phyloP scores from a whole-genome alignment of 2,329 filamentous ascomycete genomes.

The Fusarium sp. region DNA sequence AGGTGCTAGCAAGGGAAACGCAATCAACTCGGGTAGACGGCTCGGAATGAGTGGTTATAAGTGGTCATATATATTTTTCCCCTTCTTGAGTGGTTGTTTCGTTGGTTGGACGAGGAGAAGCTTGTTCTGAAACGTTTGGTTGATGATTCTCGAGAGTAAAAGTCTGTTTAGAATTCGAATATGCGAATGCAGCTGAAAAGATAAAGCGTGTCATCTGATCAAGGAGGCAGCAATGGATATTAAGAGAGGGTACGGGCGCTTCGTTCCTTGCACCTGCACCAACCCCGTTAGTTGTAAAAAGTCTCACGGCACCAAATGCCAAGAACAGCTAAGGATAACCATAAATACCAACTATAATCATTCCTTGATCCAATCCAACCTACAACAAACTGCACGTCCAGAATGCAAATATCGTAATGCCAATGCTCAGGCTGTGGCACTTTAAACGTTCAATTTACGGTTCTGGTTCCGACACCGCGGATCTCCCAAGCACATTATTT shows the following conservation, averaged over 20 bases:
- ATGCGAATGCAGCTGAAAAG: neutral
- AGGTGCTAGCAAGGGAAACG: conserved; percentile 2
- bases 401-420: conserved; percentile 25
- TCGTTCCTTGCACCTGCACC: neutral
- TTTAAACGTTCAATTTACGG: neutral
- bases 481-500: conserved; percentile 27
- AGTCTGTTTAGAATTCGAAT: too few relatives aligned
- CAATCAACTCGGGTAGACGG: conserved; percentile 4
- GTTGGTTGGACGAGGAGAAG: conserved; percentile 3
- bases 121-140: conserved; percentile 17
- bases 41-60: neutral
- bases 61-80: too few relatives aligned
- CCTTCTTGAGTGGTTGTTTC: neutral
- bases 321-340: conserved; percentile 21
- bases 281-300: neutral
- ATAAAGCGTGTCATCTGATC: neutral
- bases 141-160: neutral
- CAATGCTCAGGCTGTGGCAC: conserved; percentile 4
- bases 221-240: neutral
- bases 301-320: conserved; percentile 6
- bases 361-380: conserved; percentile 1
- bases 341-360: conserved; percentile 10
- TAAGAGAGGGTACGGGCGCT: neutral
- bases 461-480: conserved; percentile 10
- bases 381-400: neutral